A percentile compares a stretch with the other conserved stretches of the same genome.
Conservation (phyloP, 768 basidiomycete species). For the Hygrocybe punicea region DNA sequence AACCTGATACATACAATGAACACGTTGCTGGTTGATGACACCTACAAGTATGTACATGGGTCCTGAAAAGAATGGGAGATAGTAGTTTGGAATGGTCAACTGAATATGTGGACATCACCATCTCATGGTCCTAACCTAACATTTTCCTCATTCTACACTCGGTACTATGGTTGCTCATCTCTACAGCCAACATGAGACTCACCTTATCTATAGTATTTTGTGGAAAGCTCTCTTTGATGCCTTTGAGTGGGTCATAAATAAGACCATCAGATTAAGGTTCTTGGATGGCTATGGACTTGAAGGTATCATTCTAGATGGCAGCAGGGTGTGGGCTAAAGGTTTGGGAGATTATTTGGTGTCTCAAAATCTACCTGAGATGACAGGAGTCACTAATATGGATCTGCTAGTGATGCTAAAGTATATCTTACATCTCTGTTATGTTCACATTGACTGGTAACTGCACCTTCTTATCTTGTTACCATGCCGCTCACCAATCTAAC, state of each 20-base stretch:
- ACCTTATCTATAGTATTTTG: constrained; percentile 6
- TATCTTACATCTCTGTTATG: too few species aligned
- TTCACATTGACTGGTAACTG: too few species aligned
- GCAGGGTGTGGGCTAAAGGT: too few species aligned
- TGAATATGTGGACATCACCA: constrained; percentile 10
- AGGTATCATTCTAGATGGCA: too few species aligned
- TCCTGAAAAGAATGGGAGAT: constrained; percentile 24
- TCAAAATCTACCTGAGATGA: too few species aligned
- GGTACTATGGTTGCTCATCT: constrained; percentile 9
- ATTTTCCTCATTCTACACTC: neutral
- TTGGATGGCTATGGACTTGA: too few species aligned
- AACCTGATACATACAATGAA: constrained; percentile 4
- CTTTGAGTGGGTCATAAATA: constrained; percentile 2
- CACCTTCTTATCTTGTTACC: too few species aligned
- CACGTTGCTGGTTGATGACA: constrained; percentile 17
- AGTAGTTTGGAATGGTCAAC: constrained; percentile 15
- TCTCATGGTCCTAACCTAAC: neutral
- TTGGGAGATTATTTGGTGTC: too few species aligned
- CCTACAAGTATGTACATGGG: constrained; percentile 14
- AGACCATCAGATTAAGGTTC: too few species aligned
- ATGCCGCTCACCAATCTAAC: too few species aligned
- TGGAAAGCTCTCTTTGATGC: constrained; percentile 8
- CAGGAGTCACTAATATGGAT: too few species aligned
- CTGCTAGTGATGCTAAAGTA: too few species aligned
- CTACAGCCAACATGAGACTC: constrained; percentile 10